Evolutionary conservation across 495 filamentous ascomycete genomes (phyloP), one percentile per base, ranked within the genome.

Genomic region (Coniosporium apollinis): DNA sequence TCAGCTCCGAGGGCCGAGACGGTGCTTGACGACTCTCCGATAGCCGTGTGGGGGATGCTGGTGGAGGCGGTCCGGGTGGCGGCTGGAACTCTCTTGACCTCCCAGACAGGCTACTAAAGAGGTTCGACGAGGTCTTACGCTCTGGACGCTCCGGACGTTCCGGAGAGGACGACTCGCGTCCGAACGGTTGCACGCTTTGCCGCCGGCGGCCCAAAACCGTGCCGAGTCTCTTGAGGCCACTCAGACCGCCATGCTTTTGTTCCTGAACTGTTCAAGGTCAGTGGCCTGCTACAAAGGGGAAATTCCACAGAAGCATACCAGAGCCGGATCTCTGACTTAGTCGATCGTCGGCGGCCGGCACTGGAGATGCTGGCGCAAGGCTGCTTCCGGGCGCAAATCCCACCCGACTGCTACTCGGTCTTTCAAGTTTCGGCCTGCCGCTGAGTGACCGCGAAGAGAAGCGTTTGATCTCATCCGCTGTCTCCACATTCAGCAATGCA

Each of bases 381-480:
- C 24, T 26, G 24, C 24, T 26, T 13, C 24, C 13, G n/a, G n/a
- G n/a, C n/a, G n/a, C n/a, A n/a, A n/a, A n/a, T 37, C 20, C 21
- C 29, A 6, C 15, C 10, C 7, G 6, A n/a, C 19, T 33, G 28
- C 46, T 52, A 46, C 63, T 44, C 65, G 57, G 46, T 69, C 62
- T 41, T 22, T 50, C 51, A 28, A 16, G 37, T 22, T 36, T 41
- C 35, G 45, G 46, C 36, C 43, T 37, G 25, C 50, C 45, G 34
- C 43, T 37, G 37, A 45, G 38, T 37, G 65, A 55, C 45, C 62
- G 70, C 1, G 72, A 56, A 4, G 74, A 74, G 55, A 89, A 96
- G 18, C 74, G 79, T 51, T 82, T 83, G 37, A 96, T 92, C 55
- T 99, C 91, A 50, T 81, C 78, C 24, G 70, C 68, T 1, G 84